A percentile compares a stretch with the other conserved stretches of the same genome.
Evolutionary conservation across 208 protist genomes (phyloP).

Genomic region (Plasmodiophora brassicae): DNA sequence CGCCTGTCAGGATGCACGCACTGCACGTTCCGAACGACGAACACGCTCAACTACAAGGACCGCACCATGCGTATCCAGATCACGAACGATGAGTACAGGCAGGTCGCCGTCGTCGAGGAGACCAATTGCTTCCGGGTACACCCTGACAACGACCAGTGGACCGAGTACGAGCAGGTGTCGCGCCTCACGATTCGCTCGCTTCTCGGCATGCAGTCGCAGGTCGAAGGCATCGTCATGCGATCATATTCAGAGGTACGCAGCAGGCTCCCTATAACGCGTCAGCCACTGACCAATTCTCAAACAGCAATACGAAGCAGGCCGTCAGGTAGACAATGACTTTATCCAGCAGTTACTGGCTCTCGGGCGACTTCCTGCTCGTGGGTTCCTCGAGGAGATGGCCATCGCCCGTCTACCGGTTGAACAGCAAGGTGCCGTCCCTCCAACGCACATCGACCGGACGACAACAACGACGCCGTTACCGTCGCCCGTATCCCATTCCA

Average conservation of each 20-base stretch:
- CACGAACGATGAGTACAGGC: slow-evolving; percentile 27
- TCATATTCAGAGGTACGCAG: neutral
- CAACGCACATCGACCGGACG: neutral
- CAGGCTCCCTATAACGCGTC: neutral
- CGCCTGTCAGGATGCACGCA: neutral
- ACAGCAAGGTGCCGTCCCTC: neutral
- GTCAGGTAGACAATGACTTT: neutral
- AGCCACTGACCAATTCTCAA: neutral
- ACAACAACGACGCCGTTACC: neutral
- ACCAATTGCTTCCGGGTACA: slow-evolving; percentile 8
- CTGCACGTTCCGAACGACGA: slow-evolving; percentile 1
- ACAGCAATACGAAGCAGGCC: neutral
- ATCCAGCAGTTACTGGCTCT: neutral
- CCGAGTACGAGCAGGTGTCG: slow-evolving; percentile 27
- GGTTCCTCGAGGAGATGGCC: neutral
- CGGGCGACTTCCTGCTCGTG: neutral
- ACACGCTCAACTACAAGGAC: neutral
- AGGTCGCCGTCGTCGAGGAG: slow-evolving; percentile 21
- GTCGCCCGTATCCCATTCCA: neutral
- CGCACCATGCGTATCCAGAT: neutral
- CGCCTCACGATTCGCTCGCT: neutral
- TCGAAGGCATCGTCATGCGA: slow-evolving; percentile 11
- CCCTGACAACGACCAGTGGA: slow-evolving; percentile 17
- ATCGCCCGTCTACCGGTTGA: neutral
- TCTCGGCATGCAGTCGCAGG: slow-evolving; percentile 18